Evolutionary conservation across 129 eudicot species (phyloP), one percentile per base, ranked within the genome.

Genomic region (Artemisia tridentata): DNA sequence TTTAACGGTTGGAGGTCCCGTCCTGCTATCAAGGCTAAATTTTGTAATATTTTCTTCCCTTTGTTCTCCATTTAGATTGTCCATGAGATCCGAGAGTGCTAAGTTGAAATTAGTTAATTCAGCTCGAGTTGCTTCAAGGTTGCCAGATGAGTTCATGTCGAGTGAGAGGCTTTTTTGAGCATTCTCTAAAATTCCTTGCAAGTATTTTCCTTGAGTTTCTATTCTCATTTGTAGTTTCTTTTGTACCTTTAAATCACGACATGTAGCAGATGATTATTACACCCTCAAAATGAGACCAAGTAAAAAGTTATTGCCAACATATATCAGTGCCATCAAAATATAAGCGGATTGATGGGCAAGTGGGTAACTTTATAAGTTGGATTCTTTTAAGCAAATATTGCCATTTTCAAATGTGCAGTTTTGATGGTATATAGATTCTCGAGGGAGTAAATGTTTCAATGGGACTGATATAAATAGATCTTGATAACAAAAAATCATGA

Each of bases 181-280:
- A 75, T 83, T 92, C 56, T 86, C 93, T 71, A 92, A 68, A 83
- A 92, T 88, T 25, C 96, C 79, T 82, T 92, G 96, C 79, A 92
- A 86, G 84, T 92, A 92, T 72, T 92, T 92, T 61, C 95, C 98
- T 78, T 92, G 98, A 11, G 98, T 84, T 73, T 88, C 98, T 77
- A 92, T 92, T 76, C 98, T 86, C 96, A 87, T 92, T 31, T 92
- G 98, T 73, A 92, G 63, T 68, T 80, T 92, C 85, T 84, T 85
- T 38, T 92, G 98, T 72, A 92, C 98, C 98, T 92, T 65, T 5
- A 57, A 5, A n/a, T 51, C n/a, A 2, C 17, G 5, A 29, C 18
- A 21, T 7, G 29, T 53, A 17, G 21, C 38, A 74, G 54, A 51
- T 38, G 5, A 53, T 64, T 73, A 63, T 34, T 19, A 64, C 20